A percentile compares a stretch with the other conserved stretches of the same genome.
These are phyloP conservation scores for Penicillium sp. DNA, from an alignment of 2,329 filamentous ascomycete species.

Conservation along the genomic window DNA sequence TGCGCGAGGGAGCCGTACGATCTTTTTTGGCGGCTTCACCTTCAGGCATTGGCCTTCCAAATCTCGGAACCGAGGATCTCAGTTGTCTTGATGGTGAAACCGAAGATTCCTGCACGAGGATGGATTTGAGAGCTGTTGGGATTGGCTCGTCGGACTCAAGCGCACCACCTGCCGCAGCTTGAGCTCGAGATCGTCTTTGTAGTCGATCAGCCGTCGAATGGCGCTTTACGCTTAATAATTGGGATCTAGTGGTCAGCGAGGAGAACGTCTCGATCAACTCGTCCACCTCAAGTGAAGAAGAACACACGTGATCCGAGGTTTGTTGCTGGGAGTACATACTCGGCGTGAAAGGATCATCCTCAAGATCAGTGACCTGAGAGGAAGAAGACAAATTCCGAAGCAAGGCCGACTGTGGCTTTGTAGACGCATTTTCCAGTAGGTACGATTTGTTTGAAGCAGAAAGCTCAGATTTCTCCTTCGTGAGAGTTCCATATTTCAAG, in stretches of 20 bases:
- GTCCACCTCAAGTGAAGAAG: conserved; percentile 26
- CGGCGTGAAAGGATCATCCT: conserved; percentile 18
- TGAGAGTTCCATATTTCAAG: conserved; percentile 45
- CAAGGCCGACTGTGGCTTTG: conserved; percentile 22
- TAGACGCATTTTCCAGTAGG: conserved; percentile 35
- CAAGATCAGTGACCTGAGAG: conserved; percentile 15
- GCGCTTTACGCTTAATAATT: conserved; percentile 26
- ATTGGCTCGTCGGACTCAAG: conserved; percentile 20
- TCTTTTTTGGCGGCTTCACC: background rate
- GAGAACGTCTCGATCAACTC: conserved; percentile 34
- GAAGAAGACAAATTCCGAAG: conserved; percentile 10
- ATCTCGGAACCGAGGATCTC: conserved; percentile 29
- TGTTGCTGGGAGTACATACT: conserved; percentile 25
- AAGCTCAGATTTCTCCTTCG: conserved; percentile 40
- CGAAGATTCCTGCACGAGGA: conserved; percentile 6
- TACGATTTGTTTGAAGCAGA: conserved; percentile 35
- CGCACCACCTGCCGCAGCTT: conserved; percentile 9
- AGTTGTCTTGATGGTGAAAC: conserved; percentile 22
- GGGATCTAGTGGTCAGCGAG: conserved; percentile 27
- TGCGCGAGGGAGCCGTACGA: background rate
- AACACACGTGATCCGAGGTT: conserved; percentile 6
- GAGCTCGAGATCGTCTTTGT: conserved; percentile 15
- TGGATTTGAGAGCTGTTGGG: conserved; percentile 6
- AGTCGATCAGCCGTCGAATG: conserved; percentile 22
- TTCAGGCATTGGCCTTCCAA: background rate